Percentiles rank a stretch among this genome's conserved stretches.
These are phyloP conservation scores for Aspergillus costaricaensis DNA, from an alignment of 2,329 filamentous ascomycete genomes.

Conservation along the genomic window DNA sequence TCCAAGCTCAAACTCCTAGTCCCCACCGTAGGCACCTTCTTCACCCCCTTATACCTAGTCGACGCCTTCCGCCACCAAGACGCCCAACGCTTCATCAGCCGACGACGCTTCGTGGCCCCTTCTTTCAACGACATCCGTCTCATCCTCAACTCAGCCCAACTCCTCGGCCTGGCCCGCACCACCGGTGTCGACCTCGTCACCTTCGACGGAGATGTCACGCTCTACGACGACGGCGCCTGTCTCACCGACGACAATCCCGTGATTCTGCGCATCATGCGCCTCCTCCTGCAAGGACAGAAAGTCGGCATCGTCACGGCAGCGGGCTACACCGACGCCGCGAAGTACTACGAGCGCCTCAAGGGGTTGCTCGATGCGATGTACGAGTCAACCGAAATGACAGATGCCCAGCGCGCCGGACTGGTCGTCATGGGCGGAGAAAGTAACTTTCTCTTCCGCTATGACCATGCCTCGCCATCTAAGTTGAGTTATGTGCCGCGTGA, in stretches of 20 bases:
- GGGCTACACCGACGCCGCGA: slow-evolving; percentile 83
- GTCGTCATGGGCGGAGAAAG: slow-evolving; percentile 94
- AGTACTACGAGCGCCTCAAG: slow-evolving; percentile 83
- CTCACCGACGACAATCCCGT: slow-evolving; percentile 75
- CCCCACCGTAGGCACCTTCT: slow-evolving; percentile 88
- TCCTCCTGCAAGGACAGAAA: slow-evolving; percentile 75
- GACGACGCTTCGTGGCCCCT: slow-evolving; percentile 86
- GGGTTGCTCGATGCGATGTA: slow-evolving; percentile 81
- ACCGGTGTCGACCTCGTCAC: slow-evolving; percentile 81
- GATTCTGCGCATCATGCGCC: slow-evolving; percentile 66
- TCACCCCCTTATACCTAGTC: slow-evolving; percentile 81
- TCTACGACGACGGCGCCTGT: slow-evolving; percentile 87
- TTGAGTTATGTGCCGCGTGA: slow-evolving; percentile 63
- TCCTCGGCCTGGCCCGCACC: slow-evolving; percentile 79
- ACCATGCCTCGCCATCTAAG: slow-evolving; percentile 63
- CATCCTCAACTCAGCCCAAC: slow-evolving; percentile 90
- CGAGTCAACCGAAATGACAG: slow-evolving; percentile 61
- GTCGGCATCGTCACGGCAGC: slow-evolving; percentile 97
- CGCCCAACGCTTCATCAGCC: slow-evolving; percentile 79
- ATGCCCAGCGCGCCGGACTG: slow-evolving; percentile 71
- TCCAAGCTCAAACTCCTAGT: slow-evolving; percentile 94
- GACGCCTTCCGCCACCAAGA: slow-evolving; percentile 94
- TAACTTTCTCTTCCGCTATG: slow-evolving; percentile 89
- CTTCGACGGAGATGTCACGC: slow-evolving; percentile 95
- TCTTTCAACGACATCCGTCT: slow-evolving; percentile 96